phyloP scores from a whole-genome alignment of 345 rosid species.

The Aquilaria malaccensis region DNA sequence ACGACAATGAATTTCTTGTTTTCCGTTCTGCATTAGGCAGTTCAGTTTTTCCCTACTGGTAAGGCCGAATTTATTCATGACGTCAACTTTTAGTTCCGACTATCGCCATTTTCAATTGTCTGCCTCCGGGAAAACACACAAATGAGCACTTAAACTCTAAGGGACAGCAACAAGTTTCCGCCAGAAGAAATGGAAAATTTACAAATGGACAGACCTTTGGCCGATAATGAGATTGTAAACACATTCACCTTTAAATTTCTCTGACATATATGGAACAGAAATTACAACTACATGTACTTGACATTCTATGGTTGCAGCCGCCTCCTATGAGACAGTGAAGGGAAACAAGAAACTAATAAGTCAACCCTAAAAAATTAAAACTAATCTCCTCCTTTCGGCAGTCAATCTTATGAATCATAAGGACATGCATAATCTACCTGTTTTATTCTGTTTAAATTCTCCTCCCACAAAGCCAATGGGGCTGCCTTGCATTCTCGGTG shows the following conservation, averaged over 20 bases:
- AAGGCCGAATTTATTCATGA: no score
- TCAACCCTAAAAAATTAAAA: slow-evolving; percentile 28
- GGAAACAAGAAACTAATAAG: slow-evolving; percentile 14
- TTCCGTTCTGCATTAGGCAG: no score
- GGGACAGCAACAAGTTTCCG: no score
- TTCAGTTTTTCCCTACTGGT: no score
- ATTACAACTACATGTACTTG: slow-evolving; percentile 39
- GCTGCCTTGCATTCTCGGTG: slow-evolving; percentile 21
- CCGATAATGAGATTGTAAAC: no score
- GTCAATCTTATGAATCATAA: slow-evolving; percentile 41
- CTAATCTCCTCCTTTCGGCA: slow-evolving; percentile 26
- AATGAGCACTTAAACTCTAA: no score
- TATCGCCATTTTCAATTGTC: no score
- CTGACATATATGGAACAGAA: slow-evolving; percentile 33
- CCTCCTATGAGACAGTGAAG: slow-evolving; percentile 32
- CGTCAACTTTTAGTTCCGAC: no score
- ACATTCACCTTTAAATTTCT: slow-evolving; percentile 19
- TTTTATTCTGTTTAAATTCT: slow-evolving; percentile 37
- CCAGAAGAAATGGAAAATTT: no score
- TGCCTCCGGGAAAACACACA: no score
- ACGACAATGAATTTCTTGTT: no score
- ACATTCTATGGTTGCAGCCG: slow-evolving; percentile 31
- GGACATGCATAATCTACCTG: slow-evolving; percentile 23
- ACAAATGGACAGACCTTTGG: no score
- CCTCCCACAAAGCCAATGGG: slow-evolving; percentile 28